These are phyloP conservation scores for Boletellus ananiceps DNA, from an alignment of 768 basidiomycete species.

Conservation along the genomic window DNA sequence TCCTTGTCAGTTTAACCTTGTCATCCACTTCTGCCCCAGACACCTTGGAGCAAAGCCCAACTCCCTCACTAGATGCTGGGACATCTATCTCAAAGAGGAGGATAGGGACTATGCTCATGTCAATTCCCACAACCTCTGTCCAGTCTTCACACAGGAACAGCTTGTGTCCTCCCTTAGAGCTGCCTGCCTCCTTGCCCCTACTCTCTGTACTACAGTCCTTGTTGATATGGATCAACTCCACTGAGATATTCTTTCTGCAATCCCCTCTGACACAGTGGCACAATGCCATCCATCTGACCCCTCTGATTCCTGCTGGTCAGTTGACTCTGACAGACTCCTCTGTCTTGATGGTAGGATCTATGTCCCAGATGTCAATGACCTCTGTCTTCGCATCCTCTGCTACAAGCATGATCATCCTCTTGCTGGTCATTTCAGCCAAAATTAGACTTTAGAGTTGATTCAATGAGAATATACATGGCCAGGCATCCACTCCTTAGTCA, in stretches of 20 bases:
- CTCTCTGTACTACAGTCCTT: neutral
- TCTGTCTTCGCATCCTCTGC: too few relatives aligned
- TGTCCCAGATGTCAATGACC: too few relatives aligned
- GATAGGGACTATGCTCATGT: neutral
- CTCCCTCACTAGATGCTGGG: neutral
- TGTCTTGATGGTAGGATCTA: too few relatives aligned
- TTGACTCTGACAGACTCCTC: neutral
- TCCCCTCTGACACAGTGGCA: too few relatives aligned
- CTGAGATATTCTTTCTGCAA: neutral
- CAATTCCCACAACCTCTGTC: neutral
- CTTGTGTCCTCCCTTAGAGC: too few relatives aligned
- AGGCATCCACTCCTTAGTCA: too few relatives aligned
- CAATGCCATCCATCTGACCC: neutral
- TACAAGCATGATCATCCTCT: too few relatives aligned
- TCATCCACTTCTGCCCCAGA: neutral
- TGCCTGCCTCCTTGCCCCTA: neutral
- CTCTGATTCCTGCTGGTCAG: neutral
- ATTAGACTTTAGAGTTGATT: too few relatives aligned
- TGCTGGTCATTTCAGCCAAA: too few relatives aligned
- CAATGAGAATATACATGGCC: too few relatives aligned
- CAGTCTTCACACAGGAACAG: neutral
- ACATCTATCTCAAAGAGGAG: conserved; percentile 4
- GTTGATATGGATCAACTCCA: too few relatives aligned
- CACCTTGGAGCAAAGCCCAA: neutral
- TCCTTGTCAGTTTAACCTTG: neutral